Conservation (phyloP, 495 filamentous ascomycete species). For the Rostrohypoxylon terebratum region DNA sequence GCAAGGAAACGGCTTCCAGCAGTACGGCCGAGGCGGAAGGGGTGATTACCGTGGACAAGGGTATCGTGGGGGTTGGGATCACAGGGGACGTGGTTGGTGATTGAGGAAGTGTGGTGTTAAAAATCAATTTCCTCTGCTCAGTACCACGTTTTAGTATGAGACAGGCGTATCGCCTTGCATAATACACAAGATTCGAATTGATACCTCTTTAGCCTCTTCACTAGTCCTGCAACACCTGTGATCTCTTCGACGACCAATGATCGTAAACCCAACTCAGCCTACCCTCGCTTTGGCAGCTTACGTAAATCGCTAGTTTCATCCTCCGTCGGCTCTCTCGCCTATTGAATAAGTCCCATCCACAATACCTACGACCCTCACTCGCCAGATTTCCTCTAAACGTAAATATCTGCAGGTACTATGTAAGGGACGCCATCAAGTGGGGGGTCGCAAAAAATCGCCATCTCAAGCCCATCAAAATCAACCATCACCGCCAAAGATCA, state of each 20-base stretch:
- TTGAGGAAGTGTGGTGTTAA: not conserved
- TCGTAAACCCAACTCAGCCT: not conserved
- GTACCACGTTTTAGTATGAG: not conserved
- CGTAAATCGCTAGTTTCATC: not conserved
- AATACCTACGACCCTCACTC: not conserved
- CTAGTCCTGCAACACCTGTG: not conserved
- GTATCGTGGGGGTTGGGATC: conserved; percentile 47
- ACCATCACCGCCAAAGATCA: conserved; percentile 2
- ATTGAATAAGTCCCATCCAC: not conserved
- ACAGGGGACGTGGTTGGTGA: conserved; percentile 49
- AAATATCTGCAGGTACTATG: conserved; percentile 3
- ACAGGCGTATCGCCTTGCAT: not conserved
- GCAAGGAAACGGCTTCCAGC: conserved; percentile 42
- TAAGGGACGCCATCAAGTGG: not conserved
- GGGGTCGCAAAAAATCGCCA: not conserved
- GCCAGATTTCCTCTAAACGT: not conserved
- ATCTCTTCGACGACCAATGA: not conserved
- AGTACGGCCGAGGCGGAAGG: conserved; percentile 47
- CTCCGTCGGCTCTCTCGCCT: not conserved
- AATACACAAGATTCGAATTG: not conserved
- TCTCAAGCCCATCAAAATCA: not conserved
- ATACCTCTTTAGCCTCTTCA: not conserved
- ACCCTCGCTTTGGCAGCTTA: not conserved
- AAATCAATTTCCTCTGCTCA: not conserved
- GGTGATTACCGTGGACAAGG: conserved; percentile 47